Evolutionary conservation across 805 yeast genomes (phyloP).

Genomic region (Kluyveromyces aestuarii): DNA sequence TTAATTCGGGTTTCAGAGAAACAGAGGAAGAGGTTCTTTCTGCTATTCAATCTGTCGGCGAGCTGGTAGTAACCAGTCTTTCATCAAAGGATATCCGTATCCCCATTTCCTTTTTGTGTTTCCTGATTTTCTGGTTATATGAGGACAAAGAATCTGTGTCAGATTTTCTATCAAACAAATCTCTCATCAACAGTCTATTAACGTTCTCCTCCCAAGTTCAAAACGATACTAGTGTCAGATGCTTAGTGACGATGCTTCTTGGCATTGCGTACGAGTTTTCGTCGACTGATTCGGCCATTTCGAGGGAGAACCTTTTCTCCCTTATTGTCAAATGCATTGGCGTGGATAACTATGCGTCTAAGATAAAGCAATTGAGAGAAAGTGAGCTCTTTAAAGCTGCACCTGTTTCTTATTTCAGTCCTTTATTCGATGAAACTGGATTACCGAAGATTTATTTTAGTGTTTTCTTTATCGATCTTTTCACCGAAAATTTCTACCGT

Average conservation of each 20-base stretch:
- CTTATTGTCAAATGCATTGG: slow-evolving; percentile 69
- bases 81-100: slow-evolving; percentile 62
- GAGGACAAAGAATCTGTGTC: slow-evolving; percentile 69
- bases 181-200: slow-evolving; percentile 58
- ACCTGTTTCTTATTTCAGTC: slow-evolving; percentile 42
- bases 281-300: slow-evolving; percentile 39
- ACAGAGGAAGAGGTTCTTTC: slow-evolving; percentile 52
- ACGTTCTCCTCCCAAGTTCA: slow-evolving; percentile 49
- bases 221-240: slow-evolving; percentile 51
- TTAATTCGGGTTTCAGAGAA: slow-evolving; percentile 44
- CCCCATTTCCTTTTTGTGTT: slow-evolving; percentile 66
- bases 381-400: slow-evolving; percentile 38
- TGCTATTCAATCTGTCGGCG: slow-evolving; percentile 68
- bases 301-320: slow-evolving; percentile 51
- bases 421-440: slow-evolving; percentile 70
- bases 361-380: slow-evolving; percentile 65
- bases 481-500: slow-evolving; percentile 62
- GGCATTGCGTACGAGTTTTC: slow-evolving; percentile 85
- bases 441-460: slow-evolving; percentile 77
- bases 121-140: slow-evolving; percentile 66
- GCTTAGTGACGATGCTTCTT: slow-evolving; percentile 59
- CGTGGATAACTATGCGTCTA: slow-evolving; percentile 64
- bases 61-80: slow-evolving; percentile 58
- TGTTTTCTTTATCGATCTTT: slow-evolving; percentile 47
- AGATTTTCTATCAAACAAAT: slow-evolving; percentile 60